Percentiles rank a stretch among this genome's conserved stretches.
phyloP scores from a whole-genome alignment of 306 rosid species.

The Gastrolobium bilobum region DNA sequence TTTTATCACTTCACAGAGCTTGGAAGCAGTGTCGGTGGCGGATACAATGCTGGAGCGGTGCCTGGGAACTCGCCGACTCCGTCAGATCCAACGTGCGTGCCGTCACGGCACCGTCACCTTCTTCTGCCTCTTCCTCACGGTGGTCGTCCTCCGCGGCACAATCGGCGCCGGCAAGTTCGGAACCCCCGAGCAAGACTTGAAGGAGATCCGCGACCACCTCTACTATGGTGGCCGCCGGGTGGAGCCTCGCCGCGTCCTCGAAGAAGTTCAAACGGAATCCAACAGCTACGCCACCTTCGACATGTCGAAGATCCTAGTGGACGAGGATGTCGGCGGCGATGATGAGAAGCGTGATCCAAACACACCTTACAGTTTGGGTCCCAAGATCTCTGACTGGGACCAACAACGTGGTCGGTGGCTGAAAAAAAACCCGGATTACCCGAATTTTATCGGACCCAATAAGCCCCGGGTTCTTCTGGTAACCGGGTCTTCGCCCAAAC shows the following conservation, averaged over 20 bases:
- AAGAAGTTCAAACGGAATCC: constrained; percentile 58
- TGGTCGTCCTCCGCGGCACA: constrained; percentile 86
- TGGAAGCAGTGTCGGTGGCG: neutral
- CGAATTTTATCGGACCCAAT: constrained; percentile 68
- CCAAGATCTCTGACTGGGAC: constrained; percentile 90
- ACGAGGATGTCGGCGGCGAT: constrained; percentile 60
- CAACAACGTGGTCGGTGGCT: constrained; percentile 76
- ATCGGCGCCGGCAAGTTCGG: constrained; percentile 96
- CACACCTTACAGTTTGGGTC: constrained; percentile 73
- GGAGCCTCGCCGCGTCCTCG: constrained; percentile 74
- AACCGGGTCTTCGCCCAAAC: constrained; percentile 93
- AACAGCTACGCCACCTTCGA: constrained; percentile 82
- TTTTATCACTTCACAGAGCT: too few species aligned
- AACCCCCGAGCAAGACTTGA: constrained; percentile 85
- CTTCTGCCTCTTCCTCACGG: constrained; percentile 84
- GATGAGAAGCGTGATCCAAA: constrained; percentile 72
- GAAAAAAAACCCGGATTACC: constrained; percentile 68
- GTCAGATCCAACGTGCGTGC: constrained; percentile 80
- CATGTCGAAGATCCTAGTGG: constrained; percentile 73
- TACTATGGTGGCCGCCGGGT: constrained; percentile 53
- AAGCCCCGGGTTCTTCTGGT: constrained; percentile 88
- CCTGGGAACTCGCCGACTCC: constrained; percentile 71
- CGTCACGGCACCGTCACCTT: constrained; percentile 79
- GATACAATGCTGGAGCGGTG: constrained; percentile 69
- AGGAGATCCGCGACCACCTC: constrained; percentile 75